These are phyloP conservation scores for Dactylonectria macrodidyma DNA, from an alignment of 2,329 filamentous ascomycete genomes.

Conservation along the genomic window DNA sequence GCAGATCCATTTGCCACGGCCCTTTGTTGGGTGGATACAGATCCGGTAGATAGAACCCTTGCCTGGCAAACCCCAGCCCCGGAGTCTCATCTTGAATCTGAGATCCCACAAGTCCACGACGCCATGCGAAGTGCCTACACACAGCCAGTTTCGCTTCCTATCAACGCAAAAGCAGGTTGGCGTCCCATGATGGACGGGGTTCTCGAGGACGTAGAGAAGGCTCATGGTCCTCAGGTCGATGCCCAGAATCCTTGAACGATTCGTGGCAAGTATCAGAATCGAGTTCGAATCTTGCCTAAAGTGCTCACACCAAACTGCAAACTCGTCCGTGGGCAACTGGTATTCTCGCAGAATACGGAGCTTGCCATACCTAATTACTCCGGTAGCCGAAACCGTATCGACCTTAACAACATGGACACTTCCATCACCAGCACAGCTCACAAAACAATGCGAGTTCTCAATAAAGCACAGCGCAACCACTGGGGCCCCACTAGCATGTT, in stretches of 20 bases:
- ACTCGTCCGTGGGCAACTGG: constrained; percentile 80
- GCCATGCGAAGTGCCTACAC: constrained; percentile 92
- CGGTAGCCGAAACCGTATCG: constrained; percentile 63
- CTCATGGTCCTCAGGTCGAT: constrained; percentile 92
- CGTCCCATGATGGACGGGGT: constrained; percentile 91
- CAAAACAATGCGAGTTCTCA: constrained; percentile 93
- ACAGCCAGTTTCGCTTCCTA: constrained; percentile 88
- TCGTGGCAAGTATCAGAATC: constrained; percentile 89
- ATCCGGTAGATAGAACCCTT: constrained; percentile 86
- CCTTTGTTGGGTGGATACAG: constrained; percentile 82
- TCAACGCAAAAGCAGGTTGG: constrained; percentile 94
- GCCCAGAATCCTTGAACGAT: constrained; percentile 84
- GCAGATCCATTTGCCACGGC: constrained; percentile 87
- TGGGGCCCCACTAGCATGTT: constrained; percentile 77
- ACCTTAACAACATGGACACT: constrained; percentile 92
- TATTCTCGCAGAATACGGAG: constrained; percentile 84
- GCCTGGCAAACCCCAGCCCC: constrained; percentile 89
- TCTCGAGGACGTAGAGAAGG: constrained; percentile 83
- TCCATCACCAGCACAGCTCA: constrained; percentile 91
- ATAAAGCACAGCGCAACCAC: constrained; percentile 91
- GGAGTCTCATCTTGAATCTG: constrained; percentile 90
- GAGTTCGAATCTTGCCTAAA: constrained; percentile 87
- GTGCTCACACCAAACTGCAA: constrained; percentile 92
- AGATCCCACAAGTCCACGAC: constrained; percentile 96
- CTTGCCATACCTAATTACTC: constrained; percentile 82